Base-by-base conservation (phyloP, 2,329 filamentous ascomycete genomes). In the Colletotrichum destructivum region DNA sequence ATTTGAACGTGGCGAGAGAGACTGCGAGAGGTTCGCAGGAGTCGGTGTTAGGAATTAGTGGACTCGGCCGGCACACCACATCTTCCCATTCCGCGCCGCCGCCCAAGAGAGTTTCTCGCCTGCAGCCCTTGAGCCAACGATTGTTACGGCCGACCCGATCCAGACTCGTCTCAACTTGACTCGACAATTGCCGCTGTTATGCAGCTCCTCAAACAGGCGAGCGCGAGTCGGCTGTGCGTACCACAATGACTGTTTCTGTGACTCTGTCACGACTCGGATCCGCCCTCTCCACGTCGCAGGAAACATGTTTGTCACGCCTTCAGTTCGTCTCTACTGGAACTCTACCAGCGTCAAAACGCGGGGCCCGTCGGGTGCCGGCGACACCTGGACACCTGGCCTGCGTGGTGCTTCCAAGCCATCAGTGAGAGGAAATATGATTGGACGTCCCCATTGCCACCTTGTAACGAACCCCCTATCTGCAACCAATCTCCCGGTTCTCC, bases 121-220 rank as follows among this genome's bases (percentile, higher is more conserved):
- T 35, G 40, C 42, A 38, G 23, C 40, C 46, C 44, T 42, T 16
- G 18, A 35, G 31, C 31, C 31, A 35, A 38, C 44, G 35, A n/a
- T 16, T 16, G 21, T 40, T 52, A 47, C 51, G 49, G 56, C 60
- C 64, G 40, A 71, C 59, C 60, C 64, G n/a, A 57, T 47, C 18
- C 38, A 13, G 13, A 31, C 61, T 69, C 64, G 59, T 63, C 65
- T 71, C 64, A 42, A 63, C 69, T 63, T 69, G 65, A 69, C 69
- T 71, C 64, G 47, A 63, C 46, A 23, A 40, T 59, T 31, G 21
- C 44, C 5, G 44, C 52, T 69, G 21, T 60, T 55, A 47, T 44
- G 56, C 38, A 35, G 38, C 40, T 35, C 26, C 59, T 69, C n/a
- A 60, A 69, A 60, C 38, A 54, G 54, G 65, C 47, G 59, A 54